Evolutionary conservation across 2,329 filamentous ascomycete species (phyloP), one percentile per base, ranked within the genome.

Genomic region (Lecanicillium sp.): DNA sequence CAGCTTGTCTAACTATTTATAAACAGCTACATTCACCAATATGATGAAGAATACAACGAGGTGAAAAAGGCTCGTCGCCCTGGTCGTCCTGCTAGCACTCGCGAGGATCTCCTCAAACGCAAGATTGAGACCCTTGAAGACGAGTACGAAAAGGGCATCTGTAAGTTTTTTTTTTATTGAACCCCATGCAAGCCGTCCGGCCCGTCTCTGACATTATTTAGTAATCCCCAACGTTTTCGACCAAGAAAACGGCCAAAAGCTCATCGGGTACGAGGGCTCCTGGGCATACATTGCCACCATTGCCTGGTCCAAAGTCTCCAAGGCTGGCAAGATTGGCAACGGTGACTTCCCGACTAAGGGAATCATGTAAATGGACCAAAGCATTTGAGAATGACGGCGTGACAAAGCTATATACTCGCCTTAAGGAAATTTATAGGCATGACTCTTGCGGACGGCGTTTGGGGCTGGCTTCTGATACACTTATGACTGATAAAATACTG

Each of bases 101-200:
- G 80, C 51, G 89, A 96, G 64, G 87, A 90, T 55, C 70, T 87
- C 17, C 71, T 97, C 32, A 83, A 81, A 63, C 75, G 87, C 58
- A 84, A 82, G 54, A 83, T 87, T 47, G 75, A 78, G 12, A 70
- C 70, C 1, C 85, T 96, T 54, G 75, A 84, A 60, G 85, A 85
- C 56, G 93, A 98, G 70, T 87, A 87, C 55, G 78, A 84, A 54
- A 81, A 82, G 45, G 93, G 93, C 0, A 94, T 95, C 60, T 86
- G 87, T 88, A 56, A 57, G 79, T 70, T 15, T 26, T 29, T 15
- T 19, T 3, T 38, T 23, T 14, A 26, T 19, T 45, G 11, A 15
- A 26, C 20, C 4, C 14, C 11, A 17, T 14, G 5, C 11, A n/a
- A 1, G 17, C n/a, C n/a, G 5, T 15, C 15, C 33, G 4, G 10